These are phyloP conservation scores for Gracilaria domingensis DNA, from an alignment of 23 red algal genomes.

Conservation along the genomic window DNA sequence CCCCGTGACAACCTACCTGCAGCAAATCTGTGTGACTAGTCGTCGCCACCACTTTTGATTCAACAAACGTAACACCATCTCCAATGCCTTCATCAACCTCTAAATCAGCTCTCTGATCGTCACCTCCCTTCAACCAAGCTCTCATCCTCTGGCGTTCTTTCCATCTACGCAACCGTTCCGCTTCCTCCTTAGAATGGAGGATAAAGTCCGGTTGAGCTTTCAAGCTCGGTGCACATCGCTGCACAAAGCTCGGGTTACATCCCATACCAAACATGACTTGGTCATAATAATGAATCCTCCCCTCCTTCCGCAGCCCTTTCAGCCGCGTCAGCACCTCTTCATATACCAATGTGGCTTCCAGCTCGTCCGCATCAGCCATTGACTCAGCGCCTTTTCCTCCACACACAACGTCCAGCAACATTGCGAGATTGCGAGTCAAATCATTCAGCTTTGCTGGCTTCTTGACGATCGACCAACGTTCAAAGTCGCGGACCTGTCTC, in stretches of 20 bases:
- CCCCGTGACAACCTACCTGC: conserved; percentile 18
- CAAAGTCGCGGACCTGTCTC: conserved; percentile 11
- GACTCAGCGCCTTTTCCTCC: background rate
- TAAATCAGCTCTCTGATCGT: background rate
- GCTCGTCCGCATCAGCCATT: background rate
- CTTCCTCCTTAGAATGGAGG: background rate
- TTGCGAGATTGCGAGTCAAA: background rate
- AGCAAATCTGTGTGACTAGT: conserved; percentile 1
- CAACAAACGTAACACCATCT: conserved; percentile 15
- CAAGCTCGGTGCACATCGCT: background rate
- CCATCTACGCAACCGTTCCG: background rate
- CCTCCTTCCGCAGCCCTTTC: background rate
- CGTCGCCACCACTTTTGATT: background rate
- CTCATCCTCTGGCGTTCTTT: too few species aligned
- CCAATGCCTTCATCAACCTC: background rate
- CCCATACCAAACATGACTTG: background rate
- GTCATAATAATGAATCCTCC: conserved; percentile 23
- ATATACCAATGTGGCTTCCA: background rate
- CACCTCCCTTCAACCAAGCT: background rate
- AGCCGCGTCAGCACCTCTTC: background rate
- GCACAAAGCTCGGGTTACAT: background rate
- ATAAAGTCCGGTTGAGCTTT: conserved; percentile 12
- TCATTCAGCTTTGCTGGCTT: background rate
- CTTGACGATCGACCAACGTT: background rate
- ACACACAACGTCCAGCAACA: background rate